These are phyloP conservation scores for Diplodia scrobiculata DNA, from an alignment of 2,329 filamentous ascomycete genomes.

Conservation along the genomic window DNA sequence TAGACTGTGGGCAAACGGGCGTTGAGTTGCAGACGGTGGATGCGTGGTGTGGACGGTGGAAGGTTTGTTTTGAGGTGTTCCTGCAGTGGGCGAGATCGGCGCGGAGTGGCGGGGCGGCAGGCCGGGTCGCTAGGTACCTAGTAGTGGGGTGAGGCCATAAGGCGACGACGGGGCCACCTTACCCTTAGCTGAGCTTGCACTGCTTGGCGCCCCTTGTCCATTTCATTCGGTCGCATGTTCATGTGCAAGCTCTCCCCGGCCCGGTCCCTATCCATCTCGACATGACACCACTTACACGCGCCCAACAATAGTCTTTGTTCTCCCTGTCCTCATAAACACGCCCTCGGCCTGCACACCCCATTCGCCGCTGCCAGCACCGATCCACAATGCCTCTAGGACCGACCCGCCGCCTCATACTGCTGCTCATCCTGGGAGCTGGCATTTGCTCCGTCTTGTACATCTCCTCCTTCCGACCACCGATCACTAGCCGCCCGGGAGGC, in stretches of 20 bases:
- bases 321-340: neutral
- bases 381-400: conserved; percentile 38
- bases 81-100: conserved; percentile 24
- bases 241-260: conserved; percentile 1
- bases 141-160: conserved; percentile 18
- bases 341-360: neutral
- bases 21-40: neutral
- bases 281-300: conserved; percentile 25
- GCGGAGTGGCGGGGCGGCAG: conserved; percentile 20
- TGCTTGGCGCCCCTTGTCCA: conserved; percentile 27
- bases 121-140: neutral
- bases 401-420: conserved; percentile 44
- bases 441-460: conserved; percentile 62
- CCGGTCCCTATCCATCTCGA: conserved; percentile 14
- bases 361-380: neutral
- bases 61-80: conserved; percentile 10
- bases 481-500: neutral
- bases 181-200: neutral
- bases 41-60: neutral
- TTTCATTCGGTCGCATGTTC: conserved; percentile 18
- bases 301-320: neutral
- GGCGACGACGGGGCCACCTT: neutral
- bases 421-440: conserved; percentile 58
- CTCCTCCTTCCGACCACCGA: conserved; percentile 56
- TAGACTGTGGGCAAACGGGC: neutral